A percentile compares a stretch with the other conserved stretches of the same genome.
phyloP scores from a whole-genome alignment of 1,284 basidiomycete species.

The Calocybe gambosa region DNA sequence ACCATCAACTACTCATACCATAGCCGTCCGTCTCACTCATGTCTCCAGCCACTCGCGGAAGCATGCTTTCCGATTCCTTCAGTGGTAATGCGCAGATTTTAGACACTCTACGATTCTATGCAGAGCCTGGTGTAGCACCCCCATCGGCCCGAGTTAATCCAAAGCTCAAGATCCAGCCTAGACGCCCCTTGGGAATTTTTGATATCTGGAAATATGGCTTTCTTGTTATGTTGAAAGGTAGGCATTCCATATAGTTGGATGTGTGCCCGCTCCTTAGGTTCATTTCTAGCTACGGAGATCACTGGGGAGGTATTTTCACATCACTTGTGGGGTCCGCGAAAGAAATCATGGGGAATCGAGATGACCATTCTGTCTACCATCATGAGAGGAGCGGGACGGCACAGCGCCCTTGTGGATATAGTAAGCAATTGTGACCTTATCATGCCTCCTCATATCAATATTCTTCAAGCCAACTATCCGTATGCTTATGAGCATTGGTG shows the following conservation, averaged over 20 bases:
- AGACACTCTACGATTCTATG: slow-evolving; percentile 51
- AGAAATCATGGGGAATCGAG: slow-evolving; percentile 84
- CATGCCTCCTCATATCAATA: slow-evolving; percentile 7
- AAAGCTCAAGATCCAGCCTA: slow-evolving; percentile 49
- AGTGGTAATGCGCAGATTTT: slow-evolving; percentile 19
- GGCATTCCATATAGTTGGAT: slow-evolving; percentile 12
- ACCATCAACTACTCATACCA: slow-evolving; percentile 3
- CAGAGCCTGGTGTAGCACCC: slow-evolving; percentile 57
- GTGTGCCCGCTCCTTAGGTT: background rate
- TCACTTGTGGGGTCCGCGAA: slow-evolving; percentile 74
- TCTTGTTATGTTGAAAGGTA: slow-evolving; percentile 63
- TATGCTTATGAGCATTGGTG: slow-evolving; percentile 74
- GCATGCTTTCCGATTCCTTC: slow-evolving; percentile 15
- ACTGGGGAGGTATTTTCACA: slow-evolving; percentile 65
- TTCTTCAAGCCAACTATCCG: slow-evolving; percentile 59
- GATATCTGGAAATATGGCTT: slow-evolving; percentile 65
- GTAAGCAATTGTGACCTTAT: slow-evolving; percentile 33
- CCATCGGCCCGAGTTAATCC: slow-evolving; percentile 67
- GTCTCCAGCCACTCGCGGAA: slow-evolving; percentile 15
- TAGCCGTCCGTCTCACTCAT: slow-evolving; percentile 10
- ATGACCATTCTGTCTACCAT: slow-evolving; percentile 82
- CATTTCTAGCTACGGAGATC: slow-evolving; percentile 58
- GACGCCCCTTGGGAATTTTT: slow-evolving; percentile 52
- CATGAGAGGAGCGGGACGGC: slow-evolving; percentile 80
- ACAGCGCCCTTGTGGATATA: slow-evolving; percentile 84